Percentiles rank a stretch among this genome's conserved stretches.
These are phyloP conservation scores for Amphibolis antarctica DNA, from an alignment of 106 monocot genomes.

Conservation along the genomic window DNA sequence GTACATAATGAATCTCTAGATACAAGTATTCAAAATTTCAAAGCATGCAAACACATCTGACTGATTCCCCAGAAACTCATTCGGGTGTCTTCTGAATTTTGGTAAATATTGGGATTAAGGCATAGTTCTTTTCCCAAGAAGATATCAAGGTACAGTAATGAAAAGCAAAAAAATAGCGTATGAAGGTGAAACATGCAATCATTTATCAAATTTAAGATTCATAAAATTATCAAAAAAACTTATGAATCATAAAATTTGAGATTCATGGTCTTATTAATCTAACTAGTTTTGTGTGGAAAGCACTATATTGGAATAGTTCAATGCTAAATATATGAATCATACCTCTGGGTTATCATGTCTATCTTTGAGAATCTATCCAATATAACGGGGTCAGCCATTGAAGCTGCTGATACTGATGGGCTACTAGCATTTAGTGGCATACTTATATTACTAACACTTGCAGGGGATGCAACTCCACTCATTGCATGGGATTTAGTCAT, in stretches of 20 bases:
- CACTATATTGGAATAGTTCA: neutral
- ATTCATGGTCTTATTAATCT: neutral
- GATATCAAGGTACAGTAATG: too few relatives aligned
- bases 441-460: constrained; percentile 72
- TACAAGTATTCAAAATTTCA: too few relatives aligned
- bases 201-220: too few relatives aligned
- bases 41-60: too few relatives aligned
- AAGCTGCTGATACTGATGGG: constrained; percentile 48
- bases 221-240: neutral
- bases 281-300: neutral
- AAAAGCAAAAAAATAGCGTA: too few relatives aligned
- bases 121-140: too few relatives aligned
- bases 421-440: constrained; percentile 48
- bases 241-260: too few relatives aligned
- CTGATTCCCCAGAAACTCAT: too few relatives aligned
- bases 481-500: constrained; percentile 47
- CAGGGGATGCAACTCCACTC: constrained; percentile 84
- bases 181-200: too few relatives aligned
- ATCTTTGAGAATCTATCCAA: constrained; percentile 74
- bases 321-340: constrained; percentile 6
- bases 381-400: constrained; percentile 46
- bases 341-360: constrained; percentile 45
- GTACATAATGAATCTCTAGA: too few relatives aligned
- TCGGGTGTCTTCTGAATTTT: too few relatives aligned
- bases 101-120: too few relatives aligned